Evolutionary conservation across 108 stramenopile species (phyloP).

Genomic region (Skeletonema costatum): DNA sequence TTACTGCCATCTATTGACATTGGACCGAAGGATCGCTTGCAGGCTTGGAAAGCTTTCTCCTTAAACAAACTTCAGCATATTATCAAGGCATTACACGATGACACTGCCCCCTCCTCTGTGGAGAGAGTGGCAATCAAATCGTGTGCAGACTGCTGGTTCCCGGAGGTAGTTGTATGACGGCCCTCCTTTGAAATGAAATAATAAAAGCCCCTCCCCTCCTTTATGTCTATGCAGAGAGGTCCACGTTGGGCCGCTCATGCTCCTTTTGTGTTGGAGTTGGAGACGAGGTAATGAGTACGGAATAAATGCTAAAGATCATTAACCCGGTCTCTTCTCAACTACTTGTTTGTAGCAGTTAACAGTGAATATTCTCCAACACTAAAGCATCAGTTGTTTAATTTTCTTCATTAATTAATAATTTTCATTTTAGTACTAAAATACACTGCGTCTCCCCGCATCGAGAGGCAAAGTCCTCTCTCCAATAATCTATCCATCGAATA

Average conservation of each 20-base stretch:
- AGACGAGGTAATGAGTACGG: neutral
- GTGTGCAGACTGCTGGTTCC: neutral
- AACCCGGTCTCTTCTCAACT: too few relatives aligned
- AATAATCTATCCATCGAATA: neutral
- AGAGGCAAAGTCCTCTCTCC: neutral
- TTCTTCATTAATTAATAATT: neutral
- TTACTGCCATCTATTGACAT: conserved; percentile 8
- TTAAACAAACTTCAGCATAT: neutral
- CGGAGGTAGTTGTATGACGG: neutral
- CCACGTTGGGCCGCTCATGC: neutral
- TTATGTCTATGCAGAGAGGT: neutral
- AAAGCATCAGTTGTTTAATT: too few relatives aligned
- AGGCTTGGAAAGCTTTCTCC: conserved; percentile 31
- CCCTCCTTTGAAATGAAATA: neutral
- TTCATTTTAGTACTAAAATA: neutral
- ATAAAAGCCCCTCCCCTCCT: neutral
- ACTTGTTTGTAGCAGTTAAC: too few relatives aligned
- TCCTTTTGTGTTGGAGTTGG: neutral
- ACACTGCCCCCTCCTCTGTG: neutral
- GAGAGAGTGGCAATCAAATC: neutral
- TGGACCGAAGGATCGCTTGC: conserved; percentile 18
- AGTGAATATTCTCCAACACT: too few relatives aligned
- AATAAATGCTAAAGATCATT: neutral
- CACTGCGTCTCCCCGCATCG: neutral
- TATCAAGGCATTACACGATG: neutral